Evolutionary conservation across 2,329 filamentous ascomycete genomes (phyloP), one percentile per base, ranked within the genome.

Genomic region (Domatiomyces catenatus): DNA sequence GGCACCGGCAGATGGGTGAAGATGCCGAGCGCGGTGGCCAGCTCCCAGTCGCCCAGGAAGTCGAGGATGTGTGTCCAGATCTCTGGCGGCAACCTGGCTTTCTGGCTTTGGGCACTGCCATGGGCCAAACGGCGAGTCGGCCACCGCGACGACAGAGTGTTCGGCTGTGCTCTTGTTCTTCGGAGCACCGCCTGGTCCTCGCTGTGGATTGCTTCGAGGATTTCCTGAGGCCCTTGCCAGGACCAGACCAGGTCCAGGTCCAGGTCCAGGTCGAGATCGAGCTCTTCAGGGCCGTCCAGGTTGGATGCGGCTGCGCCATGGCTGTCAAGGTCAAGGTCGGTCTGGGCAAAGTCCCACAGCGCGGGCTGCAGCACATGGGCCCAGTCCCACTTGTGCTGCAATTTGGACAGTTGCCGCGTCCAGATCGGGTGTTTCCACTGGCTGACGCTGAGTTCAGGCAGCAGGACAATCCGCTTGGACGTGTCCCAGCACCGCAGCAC

Each of bases 391-490:
- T 87, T 89, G 55, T 79, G 74, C 56, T 82, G 76, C 43, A 94
- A 79, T 67, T 93, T 92, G 66, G 79, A 83, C 54, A 94, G 75
- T 63, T 94, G 88, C 60, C 87, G 84, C 69, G 85, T 86, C 15
- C 86, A 94, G 69, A 89, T 81, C 2, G 88, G 86, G 60, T 92
- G 88, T 62, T 89, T 81, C 87, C 87, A 94, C 80, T 90, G 88
- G 53, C 84, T 76, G 1, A 79, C 80, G 32, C 85, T 90, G 88
- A 95, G 93, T 56, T 86, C 86, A 0, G 89, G 88, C 5, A 94
- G 81, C 51, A 95, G 70, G 47, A 94, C 69, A 26, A 94, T 84
- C 59, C 83, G 84, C 68, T 94, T 94, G 5, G 82, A 83, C 0
- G 84, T 80, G 60, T 93, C 82, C 89, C 89, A 95, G 50, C 85